Base-by-base conservation (phyloP, 371 early-diverging fungal species). In the Apophysomyces sp. region DNA sequence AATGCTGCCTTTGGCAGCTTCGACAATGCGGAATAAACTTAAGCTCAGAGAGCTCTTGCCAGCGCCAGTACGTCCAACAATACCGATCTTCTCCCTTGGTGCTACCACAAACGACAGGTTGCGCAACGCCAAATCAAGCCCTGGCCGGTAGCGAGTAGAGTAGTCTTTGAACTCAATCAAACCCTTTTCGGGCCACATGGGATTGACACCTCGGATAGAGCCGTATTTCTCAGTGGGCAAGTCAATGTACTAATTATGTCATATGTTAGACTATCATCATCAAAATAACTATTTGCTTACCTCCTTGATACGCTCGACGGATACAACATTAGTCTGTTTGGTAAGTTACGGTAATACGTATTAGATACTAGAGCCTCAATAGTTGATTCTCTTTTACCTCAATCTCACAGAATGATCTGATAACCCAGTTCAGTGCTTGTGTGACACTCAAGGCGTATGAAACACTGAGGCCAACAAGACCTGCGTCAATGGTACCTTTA, bases 21-120 rank as follows among this genome's bases (percentile, higher is more conserved):
- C 98, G 29, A 96, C 84, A 54, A 98, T 84, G 54, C 98, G 85
- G 85, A 98, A 98, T 58, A 98, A 71, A 16, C 91, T 86, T 55
- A 94, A 81, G 26, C 92, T 94, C 65, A 96, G 71, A 15, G 92
- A 90, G 29, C 89, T 87, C 73, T 98, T 98, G 41, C 99, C 98
- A 13, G 92, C 89, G 21, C 98, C 98, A 0, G 98, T 96, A 27
- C 97, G 85, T 13, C 95, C 98, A 49, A 91, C 86, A 58, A 96
- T 89, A 55, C 96, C 98, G 52, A 96, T 86, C 75, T 95, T 95
- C 66, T 94, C 89, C 4, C 81, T 79, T 2, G 89, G 79, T 8
- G 77, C 63, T 24, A 93, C 78, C 0, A 71, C 67, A 67, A 90
- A 91, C 5, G 87, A 83, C 27, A 96, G 64, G 28, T 86, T 78